These are phyloP conservation scores for Pseudonitzschia pungens DNA, from an alignment of 108 stramenopile genomes.

Conservation along the genomic window DNA sequence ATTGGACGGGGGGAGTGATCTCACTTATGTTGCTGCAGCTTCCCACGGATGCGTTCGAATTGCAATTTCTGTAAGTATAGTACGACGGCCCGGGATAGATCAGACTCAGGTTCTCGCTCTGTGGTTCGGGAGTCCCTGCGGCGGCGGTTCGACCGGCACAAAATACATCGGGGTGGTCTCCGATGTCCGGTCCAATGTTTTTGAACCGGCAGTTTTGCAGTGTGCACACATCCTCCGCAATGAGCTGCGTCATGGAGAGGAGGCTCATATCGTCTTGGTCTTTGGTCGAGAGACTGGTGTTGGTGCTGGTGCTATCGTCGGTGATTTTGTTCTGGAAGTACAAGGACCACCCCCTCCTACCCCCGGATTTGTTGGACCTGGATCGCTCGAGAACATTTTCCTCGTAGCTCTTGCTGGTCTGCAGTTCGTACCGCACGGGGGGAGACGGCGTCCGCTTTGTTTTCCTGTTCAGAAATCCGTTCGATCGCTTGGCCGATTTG, in stretches of 20 bases:
- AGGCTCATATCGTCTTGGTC: conserved; percentile 4
- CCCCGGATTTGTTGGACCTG: no score
- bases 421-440: not conserved
- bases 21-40: not conserved
- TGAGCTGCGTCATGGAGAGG: not conserved
- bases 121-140: no score
- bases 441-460: not conserved
- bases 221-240: not conserved
- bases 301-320: not conserved
- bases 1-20: no score
- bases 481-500: no score
- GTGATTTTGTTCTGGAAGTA: no score
- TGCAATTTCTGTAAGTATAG: no score
- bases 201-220: not conserved
- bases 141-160: no score
- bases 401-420: not conserved
- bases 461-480: not conserved
- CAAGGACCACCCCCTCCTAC: no score
- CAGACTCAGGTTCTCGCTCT: no score
- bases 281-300: not conserved
- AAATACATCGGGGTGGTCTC: not conserved
- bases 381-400: no score
- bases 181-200: conserved; percentile 1
- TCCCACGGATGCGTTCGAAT: not conserved
- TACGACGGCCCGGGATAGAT: no score